These are phyloP conservation scores for Maudiozyma barnettii DNA, from an alignment of 805 yeast genomes.

Conservation along the genomic window DNA sequence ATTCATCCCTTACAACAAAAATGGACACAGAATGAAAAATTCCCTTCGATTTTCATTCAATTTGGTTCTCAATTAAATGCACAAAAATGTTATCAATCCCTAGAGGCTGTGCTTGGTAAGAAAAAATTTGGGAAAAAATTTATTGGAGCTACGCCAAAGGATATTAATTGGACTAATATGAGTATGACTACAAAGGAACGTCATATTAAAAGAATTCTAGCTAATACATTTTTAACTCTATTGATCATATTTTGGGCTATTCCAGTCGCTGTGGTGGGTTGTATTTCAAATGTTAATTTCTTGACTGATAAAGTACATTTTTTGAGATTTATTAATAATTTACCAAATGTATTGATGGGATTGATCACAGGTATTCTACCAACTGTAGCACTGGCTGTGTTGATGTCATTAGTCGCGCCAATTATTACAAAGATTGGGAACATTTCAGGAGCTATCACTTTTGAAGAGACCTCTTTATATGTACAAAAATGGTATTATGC, in stretches of 20 bases:
- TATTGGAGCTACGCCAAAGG: constrained; percentile 69
- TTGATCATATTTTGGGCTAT: constrained; percentile 87
- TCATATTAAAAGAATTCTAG: constrained; percentile 44
- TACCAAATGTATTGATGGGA: constrained; percentile 68
- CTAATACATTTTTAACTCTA: constrained; percentile 53
- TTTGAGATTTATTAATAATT: constrained; percentile 61
- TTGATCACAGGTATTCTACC: constrained; percentile 83
- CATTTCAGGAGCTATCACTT: constrained; percentile 60
- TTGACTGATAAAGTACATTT: constrained; percentile 64
- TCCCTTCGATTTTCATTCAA: constrained; percentile 68
- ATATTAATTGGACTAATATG: constrained; percentile 75
- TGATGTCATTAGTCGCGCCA: constrained; percentile 83
- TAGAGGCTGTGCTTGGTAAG: constrained; percentile 30
- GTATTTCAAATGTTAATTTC: constrained; percentile 75
- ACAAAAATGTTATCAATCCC: constrained; percentile 81
- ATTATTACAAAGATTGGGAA: constrained; percentile 71
- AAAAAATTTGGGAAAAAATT: constrained; percentile 31
- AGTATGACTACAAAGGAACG: constrained; percentile 50
- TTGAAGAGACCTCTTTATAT: constrained; percentile 65
- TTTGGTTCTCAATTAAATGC: constrained; percentile 80
- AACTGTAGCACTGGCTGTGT: constrained; percentile 63
- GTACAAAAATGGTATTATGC: constrained; percentile 86
- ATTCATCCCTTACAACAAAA: constrained; percentile 49
- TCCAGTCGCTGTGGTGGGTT: constrained; percentile 97
- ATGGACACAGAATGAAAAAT: constrained; percentile 41